These are phyloP conservation scores for Trypanosoma caninum DNA, from an alignment of 208 protist genomes.

Conservation along the genomic window DNA sequence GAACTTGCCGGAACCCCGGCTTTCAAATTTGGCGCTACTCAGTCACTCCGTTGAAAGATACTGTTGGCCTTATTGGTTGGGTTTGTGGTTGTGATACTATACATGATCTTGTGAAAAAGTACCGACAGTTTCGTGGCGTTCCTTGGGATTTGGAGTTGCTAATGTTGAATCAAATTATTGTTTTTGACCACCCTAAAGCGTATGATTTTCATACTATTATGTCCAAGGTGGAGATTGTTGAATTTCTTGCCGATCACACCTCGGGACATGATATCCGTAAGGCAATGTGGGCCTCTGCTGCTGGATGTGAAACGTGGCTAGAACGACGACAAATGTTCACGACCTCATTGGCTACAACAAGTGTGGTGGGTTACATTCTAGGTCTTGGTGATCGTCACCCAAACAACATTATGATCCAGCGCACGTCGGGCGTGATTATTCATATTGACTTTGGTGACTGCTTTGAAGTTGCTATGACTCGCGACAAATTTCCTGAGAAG, in stretches of 20 bases:
- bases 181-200: conserved; percentile 72
- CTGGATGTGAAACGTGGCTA: conserved; percentile 98
- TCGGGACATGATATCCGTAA: conserved; percentile 96
- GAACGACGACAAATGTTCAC: conserved; percentile 98
- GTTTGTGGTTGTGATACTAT: conserved; percentile 96
- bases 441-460: conserved; percentile 99
- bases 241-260: conserved; percentile 94
- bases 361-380: conserved; percentile 98
- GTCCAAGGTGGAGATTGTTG: conserved; percentile 92
- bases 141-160: conserved; percentile 76
- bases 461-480: conserved; percentile 99
- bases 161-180: conserved; percentile 83
- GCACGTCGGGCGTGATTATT: conserved; percentile 94
- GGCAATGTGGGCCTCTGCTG: conserved; percentile 95
- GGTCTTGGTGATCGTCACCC: conserved; percentile 99
- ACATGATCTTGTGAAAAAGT: conserved; percentile 80
- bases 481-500: conserved; percentile 99
- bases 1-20: conserved; percentile 80
- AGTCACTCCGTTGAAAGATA: conserved; percentile 98
- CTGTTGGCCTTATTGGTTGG: conserved; percentile 99
- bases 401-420: conserved; percentile 99
- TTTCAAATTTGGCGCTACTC: conserved; percentile 93
- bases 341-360: conserved; percentile 98
- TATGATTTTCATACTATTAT: conserved; percentile 85
- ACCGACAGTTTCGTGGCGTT: conserved; percentile 53